These are phyloP conservation scores for Hyphodiscus hymeniophilus DNA, from an alignment of 495 filamentous ascomycete genomes.

Conservation along the genomic window DNA sequence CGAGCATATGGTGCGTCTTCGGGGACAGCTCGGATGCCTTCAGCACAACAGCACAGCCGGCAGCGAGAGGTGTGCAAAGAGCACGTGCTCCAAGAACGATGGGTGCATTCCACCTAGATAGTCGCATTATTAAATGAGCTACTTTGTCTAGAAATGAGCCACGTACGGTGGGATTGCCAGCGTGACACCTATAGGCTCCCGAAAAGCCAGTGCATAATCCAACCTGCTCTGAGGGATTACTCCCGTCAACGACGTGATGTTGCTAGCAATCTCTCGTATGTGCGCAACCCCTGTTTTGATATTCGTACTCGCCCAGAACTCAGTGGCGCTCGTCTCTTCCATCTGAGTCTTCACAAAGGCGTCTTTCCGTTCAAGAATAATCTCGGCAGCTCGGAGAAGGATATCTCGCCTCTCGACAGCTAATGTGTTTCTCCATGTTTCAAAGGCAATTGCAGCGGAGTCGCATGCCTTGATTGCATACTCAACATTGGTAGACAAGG, in stretches of 20 bases:
- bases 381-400: background rate
- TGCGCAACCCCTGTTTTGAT: background rate
- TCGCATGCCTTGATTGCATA: background rate
- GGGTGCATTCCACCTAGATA: background rate
- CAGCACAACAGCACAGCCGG: slow-evolving; percentile 65
- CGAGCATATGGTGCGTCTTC: background rate
- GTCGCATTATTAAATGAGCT: too few species aligned
- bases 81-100: slow-evolving; percentile 24
- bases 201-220: background rate
- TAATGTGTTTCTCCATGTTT: background rate
- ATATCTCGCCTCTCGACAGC: background rate
- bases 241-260: background rate
- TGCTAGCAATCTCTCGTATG: background rate
- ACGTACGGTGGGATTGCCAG: background rate
- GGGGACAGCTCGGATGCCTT: slow-evolving; percentile 30
- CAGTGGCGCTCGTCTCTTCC: background rate
- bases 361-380: background rate
- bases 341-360: background rate
- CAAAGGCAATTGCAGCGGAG: background rate
- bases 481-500: background rate
- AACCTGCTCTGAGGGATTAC: background rate
- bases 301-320: background rate
- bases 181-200: background rate
- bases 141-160: too few species aligned
- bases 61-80: slow-evolving; percentile 64